phyloP scores from a whole-genome alignment of 164 flowering plant species.

The Magnolia officinalis region DNA sequence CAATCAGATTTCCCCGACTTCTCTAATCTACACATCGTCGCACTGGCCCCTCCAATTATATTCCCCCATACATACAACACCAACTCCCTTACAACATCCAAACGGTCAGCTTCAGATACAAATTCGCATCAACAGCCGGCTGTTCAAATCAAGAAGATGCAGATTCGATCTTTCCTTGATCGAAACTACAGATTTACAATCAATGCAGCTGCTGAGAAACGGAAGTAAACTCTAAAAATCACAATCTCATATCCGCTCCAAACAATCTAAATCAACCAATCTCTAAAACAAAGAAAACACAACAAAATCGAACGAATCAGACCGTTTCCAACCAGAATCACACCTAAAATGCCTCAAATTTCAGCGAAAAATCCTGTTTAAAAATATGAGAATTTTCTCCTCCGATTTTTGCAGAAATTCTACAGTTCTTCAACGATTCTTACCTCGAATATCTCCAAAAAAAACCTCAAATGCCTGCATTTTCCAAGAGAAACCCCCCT shows the following conservation, averaged over 20 bases:
- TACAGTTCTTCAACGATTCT: neutral
- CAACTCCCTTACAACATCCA: conserved; percentile 3
- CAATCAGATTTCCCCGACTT: conserved; percentile 5
- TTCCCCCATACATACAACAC: conserved; percentile 1
- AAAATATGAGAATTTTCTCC: neutral
- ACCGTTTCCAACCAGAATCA: neutral
- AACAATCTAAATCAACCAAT: neutral
- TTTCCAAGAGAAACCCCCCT: neutral
- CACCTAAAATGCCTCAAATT: neutral
- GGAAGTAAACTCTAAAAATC: neutral
- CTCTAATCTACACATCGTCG: conserved; percentile 24
- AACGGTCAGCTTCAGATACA: neutral
- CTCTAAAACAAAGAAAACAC: neutral
- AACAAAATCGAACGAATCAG: neutral
- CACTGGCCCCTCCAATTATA: neutral
- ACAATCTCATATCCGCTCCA: neutral
- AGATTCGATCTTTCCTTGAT: neutral
- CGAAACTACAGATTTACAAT: conserved; percentile 6
- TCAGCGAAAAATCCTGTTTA: neutral
- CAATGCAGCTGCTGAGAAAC: conserved; percentile 8
- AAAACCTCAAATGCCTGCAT: neutral
- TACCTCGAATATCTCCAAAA: neutral
- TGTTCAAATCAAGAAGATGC: neutral
- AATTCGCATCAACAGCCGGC: neutral
- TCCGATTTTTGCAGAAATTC: neutral